Evolutionary conservation across 495 filamentous ascomycete species (phyloP).

Genomic region (Niebla homalea): DNA sequence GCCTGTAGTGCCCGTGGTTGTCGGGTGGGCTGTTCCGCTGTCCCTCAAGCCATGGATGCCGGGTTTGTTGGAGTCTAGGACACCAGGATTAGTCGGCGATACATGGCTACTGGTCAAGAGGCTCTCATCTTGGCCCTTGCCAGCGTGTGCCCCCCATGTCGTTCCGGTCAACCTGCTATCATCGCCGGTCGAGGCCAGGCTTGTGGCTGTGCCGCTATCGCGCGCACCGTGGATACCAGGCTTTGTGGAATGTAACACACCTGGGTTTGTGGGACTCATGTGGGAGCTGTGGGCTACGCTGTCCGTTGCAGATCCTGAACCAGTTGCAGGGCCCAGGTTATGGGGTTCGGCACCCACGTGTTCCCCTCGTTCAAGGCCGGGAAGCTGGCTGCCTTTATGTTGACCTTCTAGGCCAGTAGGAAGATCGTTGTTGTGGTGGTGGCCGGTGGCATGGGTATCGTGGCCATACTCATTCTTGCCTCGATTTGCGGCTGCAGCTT

Average conservation of each 20-base stretch:
- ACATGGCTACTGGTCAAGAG: too few species aligned
- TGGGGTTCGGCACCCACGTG: constrained; percentile 7
- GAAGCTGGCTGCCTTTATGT: constrained; percentile 1
- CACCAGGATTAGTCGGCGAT: constrained; percentile 3
- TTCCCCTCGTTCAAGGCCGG: not conserved
- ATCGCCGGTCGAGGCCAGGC: constrained; percentile 1
- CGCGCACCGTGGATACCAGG: constrained; percentile 20
- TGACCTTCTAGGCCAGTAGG: constrained; percentile 6
- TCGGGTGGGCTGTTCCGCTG: constrained; percentile 10
- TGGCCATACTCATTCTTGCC: constrained; percentile 12
- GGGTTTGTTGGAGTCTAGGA: constrained; percentile 9
- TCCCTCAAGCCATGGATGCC: constrained; percentile 21
- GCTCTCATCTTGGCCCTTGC: too few species aligned
- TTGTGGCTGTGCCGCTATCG: constrained; percentile 16
- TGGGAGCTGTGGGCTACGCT: constrained; percentile 9
- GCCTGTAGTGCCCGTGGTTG: not conserved
- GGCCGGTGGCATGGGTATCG: constrained; percentile 3
- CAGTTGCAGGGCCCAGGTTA: constrained; percentile 5
- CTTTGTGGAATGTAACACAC: constrained; percentile 10
- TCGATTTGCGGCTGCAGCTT: not conserved
- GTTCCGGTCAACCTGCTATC: constrained; percentile 3
- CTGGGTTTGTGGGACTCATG: constrained; percentile 6
- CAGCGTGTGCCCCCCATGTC: constrained; percentile 1
- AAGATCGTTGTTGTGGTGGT: not conserved
- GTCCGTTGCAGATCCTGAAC: constrained; percentile 10